These are phyloP conservation scores for Eleusine indica DNA, from an alignment of 176 grass and related monocot species.

Conservation along the genomic window DNA sequence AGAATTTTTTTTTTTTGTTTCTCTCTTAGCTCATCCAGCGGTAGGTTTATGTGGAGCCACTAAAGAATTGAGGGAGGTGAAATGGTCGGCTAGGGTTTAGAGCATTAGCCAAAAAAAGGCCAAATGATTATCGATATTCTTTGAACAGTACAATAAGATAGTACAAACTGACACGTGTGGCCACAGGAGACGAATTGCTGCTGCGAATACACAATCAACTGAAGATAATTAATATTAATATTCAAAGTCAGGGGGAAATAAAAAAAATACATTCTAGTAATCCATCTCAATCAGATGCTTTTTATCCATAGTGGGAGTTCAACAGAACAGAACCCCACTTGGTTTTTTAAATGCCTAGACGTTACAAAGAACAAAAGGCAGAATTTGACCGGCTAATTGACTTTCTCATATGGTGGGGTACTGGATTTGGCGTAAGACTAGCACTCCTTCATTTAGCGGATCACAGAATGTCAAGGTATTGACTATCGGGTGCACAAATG, in stretches of 20 bases:
- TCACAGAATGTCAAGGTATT: slow-evolving; percentile 13
- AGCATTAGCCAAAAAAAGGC: background rate
- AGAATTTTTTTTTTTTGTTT: background rate
- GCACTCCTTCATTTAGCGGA: background rate
- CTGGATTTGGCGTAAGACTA: background rate
- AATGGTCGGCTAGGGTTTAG: background rate
- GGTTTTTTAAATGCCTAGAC: slow-evolving; percentile 22
- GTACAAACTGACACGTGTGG: background rate
- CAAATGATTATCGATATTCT: slow-evolving; percentile 6
- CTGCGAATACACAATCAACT: background rate
- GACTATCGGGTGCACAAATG: background rate
- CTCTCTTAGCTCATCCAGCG: background rate
- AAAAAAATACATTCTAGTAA: slow-evolving; percentile 2
- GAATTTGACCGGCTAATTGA: slow-evolving; percentile 27
- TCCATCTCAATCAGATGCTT: background rate
- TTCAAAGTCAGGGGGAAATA: background rate
- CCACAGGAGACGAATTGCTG: background rate
- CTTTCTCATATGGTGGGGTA: slow-evolving; percentile 9
- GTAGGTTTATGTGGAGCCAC: background rate
- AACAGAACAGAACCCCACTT: slow-evolving; percentile 6
- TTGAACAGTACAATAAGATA: background rate
- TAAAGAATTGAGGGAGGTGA: background rate
- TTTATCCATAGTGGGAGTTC: slow-evolving; percentile 18
- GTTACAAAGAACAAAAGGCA: slow-evolving; percentile 6
- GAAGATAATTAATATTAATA: background rate